phyloP scores from a whole-genome alignment of 139 green algal species.

The Chlorokybus atmophyticus region DNA sequence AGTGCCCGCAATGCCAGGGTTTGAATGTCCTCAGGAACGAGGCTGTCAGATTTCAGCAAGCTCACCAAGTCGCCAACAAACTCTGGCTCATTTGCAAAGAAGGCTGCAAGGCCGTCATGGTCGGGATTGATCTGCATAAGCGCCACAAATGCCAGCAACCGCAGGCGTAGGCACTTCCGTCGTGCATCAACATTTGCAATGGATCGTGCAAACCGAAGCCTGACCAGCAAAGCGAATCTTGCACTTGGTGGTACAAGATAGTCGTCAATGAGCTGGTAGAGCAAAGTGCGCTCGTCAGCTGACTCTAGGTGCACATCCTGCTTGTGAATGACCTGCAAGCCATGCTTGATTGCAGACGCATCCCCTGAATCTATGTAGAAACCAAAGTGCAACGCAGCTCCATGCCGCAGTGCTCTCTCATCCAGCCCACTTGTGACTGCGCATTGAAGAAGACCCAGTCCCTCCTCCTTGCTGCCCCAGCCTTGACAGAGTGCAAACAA shows the following conservation, averaged over 20 bases:
- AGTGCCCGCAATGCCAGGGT: conserved; percentile 49
- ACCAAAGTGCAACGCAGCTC: conserved; percentile 27
- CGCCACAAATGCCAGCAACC: conserved; percentile 66
- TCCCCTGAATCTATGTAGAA: conserved; percentile 38
- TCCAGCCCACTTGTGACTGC: conserved; percentile 23
- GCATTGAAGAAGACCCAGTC: conserved; percentile 50
- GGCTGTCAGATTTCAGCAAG: conserved; percentile 41
- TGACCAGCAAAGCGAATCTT: conserved; percentile 52
- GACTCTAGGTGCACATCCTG: conserved; percentile 7
- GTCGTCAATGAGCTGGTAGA: conserved; percentile 44
- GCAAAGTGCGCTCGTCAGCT: conserved; percentile 34
- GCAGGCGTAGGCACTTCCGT: conserved; percentile 35
- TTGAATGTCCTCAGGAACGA: conserved; percentile 51
- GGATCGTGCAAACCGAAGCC: conserved; percentile 37
- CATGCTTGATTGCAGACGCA: conserved; percentile 1
- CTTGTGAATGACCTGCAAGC: conserved; percentile 40
- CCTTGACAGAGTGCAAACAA: conserved; percentile 53
- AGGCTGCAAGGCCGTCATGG: conserved; percentile 44
- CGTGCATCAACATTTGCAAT: conserved; percentile 47
- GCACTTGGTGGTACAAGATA: conserved; percentile 44
- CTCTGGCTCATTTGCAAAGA: conserved; percentile 55
- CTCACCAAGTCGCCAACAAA: conserved; percentile 62
- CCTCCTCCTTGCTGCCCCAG: conserved; percentile 74
- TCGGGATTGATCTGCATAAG: conserved; percentile 45
- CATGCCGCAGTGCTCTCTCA: neutral